Base-by-base conservation (phyloP, 177 flowering plant genomes). In the Vitis hybrid region DNA sequence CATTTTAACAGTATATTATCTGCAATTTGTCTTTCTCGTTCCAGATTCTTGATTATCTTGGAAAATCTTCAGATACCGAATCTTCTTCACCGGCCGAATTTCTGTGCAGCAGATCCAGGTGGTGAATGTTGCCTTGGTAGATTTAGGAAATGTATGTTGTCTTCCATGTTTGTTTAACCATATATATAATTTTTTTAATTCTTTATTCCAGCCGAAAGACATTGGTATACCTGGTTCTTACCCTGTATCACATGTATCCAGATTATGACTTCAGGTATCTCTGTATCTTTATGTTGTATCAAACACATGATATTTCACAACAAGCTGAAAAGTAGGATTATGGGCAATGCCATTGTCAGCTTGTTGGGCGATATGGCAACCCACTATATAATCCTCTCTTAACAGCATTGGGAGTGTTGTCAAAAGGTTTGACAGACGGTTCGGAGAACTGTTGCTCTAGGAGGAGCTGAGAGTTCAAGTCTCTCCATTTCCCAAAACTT, bases 271-370 rank as follows among this genome's bases (percentile, higher is more conserved):
- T 95, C 98, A 93, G 99, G 99, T 94, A 93, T 76, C 76, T 78
- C 79, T 75, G 77, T 81, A 52, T 66, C 8, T 54, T 61, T 72
- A 50, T 55, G 45, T 71, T 31, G 5, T 68, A 20, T 59, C 50
- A 19, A 50, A 50, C 45, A 63, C 0, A 3, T 12, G 70, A 26
- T 22, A 14, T 55, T 68, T 53, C 13, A 50, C 3, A 60, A 26
- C 20, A 50, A 16, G 59, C 76, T 65, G 68, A 66, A 68, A 75
- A 77, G 81, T 84, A 85, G 97, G 99, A 79, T 89, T 85, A 85
- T 86, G 99, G 99, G 99, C 90, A 95, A 90, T 91, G 98, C 79
- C 82, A 90, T 59, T 84, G 96, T 93, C 97, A 93, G 98, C 97
- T 93, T 88, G 39, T 78, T 76, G 62, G 86, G 98, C 96, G 97